Evolutionary conservation across 768 basidiomycete genomes (phyloP).

Genomic region (Pleurotus citrinopileatus): DNA sequence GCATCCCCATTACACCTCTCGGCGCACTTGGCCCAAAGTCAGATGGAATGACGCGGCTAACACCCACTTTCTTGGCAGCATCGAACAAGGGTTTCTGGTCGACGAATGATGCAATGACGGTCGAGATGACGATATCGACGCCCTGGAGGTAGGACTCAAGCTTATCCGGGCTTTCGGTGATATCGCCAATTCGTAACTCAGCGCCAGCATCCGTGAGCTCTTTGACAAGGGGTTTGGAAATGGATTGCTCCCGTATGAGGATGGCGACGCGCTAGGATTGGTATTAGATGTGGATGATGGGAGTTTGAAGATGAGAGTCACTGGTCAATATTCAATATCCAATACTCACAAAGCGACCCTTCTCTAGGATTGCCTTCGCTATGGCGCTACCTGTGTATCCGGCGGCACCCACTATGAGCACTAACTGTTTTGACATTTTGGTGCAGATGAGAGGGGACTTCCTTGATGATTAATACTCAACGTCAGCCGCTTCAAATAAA

Average conservation of each 20-base stretch:
- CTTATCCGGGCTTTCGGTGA: background rate
- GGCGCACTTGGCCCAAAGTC: slow-evolving; percentile 3
- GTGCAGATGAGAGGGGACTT: background rate
- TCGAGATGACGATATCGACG: slow-evolving; percentile 1
- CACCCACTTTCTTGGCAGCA: background rate
- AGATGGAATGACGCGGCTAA: background rate
- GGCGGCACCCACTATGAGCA: background rate
- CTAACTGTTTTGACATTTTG: background rate
- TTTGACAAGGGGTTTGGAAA: background rate
- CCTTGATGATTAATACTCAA: background rate
- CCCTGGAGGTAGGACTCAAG: background rate
- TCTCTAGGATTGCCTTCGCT: background rate
- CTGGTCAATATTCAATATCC: background rate
- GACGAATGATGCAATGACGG: background rate
- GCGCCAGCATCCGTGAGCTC: background rate
- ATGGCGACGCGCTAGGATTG: background rate
- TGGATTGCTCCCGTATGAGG: background rate
- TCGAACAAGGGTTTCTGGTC: slow-evolving; percentile 3
- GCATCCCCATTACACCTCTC: background rate
- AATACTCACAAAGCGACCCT: background rate
- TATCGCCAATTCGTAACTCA: slow-evolving; percentile 1
- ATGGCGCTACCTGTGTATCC: background rate
- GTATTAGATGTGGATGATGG: too few relatives aligned
- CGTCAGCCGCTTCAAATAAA: too few relatives aligned
- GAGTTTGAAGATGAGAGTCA: too few relatives aligned